These are phyloP conservation scores for Saksenaea oblongispora DNA, from an alignment of 371 early-diverging fungal species.

Conservation along the genomic window DNA sequence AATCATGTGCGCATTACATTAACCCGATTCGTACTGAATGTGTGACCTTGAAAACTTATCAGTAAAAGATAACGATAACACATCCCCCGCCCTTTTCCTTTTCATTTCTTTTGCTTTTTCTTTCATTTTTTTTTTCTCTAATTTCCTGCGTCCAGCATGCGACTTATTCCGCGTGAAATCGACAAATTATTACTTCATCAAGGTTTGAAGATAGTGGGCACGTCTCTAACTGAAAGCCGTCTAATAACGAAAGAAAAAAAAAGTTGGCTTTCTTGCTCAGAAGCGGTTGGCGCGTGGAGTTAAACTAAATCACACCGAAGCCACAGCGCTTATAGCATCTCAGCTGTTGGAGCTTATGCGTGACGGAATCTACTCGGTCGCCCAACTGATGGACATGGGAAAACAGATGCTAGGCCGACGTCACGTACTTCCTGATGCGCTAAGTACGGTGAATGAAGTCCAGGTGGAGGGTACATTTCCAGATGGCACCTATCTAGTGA, in stretches of 20 bases:
- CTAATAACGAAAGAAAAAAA: background rate
- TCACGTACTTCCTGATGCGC: constrained; percentile 77
- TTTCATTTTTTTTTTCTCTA: background rate
- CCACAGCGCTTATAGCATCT: constrained; percentile 83
- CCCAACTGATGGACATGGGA: constrained; percentile 87
- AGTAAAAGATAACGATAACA: background rate
- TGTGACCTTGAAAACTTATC: background rate
- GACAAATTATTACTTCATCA: constrained; percentile 79
- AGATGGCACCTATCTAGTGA: constrained; percentile 90
- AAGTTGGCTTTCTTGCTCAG: constrained; percentile 86
- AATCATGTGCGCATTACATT: background rate
- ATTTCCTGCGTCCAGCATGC: constrained; percentile 37
- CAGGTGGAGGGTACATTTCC: constrained; percentile 90
- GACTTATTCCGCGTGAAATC: constrained; percentile 83
- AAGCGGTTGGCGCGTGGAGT: constrained; percentile 86
- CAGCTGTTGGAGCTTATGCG: constrained; percentile 86
- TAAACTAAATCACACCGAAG: constrained; percentile 83
- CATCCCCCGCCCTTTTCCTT: background rate
- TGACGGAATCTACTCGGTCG: constrained; percentile 84
- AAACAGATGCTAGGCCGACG: constrained; percentile 84
- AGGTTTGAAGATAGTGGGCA: background rate
- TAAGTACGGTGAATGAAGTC: constrained; percentile 73
- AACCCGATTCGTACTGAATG: background rate
- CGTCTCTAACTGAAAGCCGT: background rate
- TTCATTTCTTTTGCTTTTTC: constrained; percentile 9